A percentile compares a stretch with the other conserved stretches of the same genome.
phyloP scores from a whole-genome alignment of 345 rosid species.

The Bruguiera parviflora region DNA sequence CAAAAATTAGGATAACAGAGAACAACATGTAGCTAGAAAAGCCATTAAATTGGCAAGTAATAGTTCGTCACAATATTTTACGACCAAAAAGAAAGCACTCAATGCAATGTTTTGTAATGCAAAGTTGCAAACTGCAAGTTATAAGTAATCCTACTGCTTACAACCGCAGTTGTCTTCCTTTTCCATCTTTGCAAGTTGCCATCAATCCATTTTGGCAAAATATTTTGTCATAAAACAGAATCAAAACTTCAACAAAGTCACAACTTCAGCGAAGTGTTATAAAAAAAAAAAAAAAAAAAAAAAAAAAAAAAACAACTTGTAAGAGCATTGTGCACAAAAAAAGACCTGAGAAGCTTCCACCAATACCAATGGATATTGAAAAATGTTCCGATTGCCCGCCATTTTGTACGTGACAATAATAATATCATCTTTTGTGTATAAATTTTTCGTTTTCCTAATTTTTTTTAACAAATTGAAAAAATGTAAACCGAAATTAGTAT shows the following conservation, averaged over 20 bases:
- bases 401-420: no score
- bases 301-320: slow-evolving; percentile 37
- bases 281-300: slow-evolving; percentile 10
- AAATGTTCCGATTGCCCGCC: no score
- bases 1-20: slow-evolving; percentile 13
- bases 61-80: not conserved
- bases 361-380: slow-evolving; percentile 71
- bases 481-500: no score
- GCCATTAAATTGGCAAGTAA: not conserved
- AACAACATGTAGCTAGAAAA: not conserved
- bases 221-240: slow-evolving; percentile 11
- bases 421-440: no score
- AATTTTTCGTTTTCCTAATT: no score
- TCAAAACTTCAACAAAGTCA: slow-evolving; percentile 7
- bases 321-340: slow-evolving; percentile 89
- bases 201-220: slow-evolving; percentile 3
- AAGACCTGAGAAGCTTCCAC: slow-evolving; percentile 97
- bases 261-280: slow-evolving; percentile 5
- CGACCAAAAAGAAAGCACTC: no score
- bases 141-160: slow-evolving; percentile 31
- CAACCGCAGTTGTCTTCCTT: slow-evolving; percentile 87
- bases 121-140: not conserved
- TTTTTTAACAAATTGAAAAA: no score
- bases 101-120: not conserved
- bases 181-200: slow-evolving; percentile 47